Conservation (phyloP, 2,329 filamentous ascomycete genomes). For the Teratosphaeria pseudoeucalypti region DNA sequence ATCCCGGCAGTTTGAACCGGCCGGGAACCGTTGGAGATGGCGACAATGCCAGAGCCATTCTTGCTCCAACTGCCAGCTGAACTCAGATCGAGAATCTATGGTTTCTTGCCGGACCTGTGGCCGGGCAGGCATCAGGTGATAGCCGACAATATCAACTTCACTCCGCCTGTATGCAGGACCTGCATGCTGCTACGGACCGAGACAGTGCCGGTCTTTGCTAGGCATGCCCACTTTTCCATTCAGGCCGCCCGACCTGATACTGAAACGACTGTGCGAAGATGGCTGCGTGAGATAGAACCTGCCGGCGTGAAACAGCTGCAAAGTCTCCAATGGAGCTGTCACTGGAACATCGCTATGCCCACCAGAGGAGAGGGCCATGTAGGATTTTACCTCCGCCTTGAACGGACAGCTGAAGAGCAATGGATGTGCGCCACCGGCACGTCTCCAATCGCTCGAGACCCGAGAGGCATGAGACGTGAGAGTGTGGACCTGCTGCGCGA, state of each 20-base stretch:
- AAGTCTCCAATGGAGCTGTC: constrained; percentile 13
- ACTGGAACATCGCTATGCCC: constrained; percentile 14
- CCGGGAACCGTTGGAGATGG: not conserved
- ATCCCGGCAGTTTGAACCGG: not conserved
- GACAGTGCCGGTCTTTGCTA: constrained; percentile 14
- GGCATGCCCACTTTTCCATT: constrained; percentile 12
- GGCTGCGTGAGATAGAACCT: constrained; percentile 9
- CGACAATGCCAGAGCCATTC: not conserved
- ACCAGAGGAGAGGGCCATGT: constrained; percentile 17
- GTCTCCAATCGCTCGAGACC: constrained; percentile 10
- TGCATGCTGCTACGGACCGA: constrained; percentile 12
- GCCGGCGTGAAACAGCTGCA: constrained; percentile 8
- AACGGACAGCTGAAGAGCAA: not conserved
- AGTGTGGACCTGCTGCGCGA: constrained; percentile 15
- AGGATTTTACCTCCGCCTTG: constrained; percentile 17
- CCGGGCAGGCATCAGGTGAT: constrained; percentile 4
- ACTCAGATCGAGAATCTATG: constrained; percentile 4
- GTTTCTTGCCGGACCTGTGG: constrained; percentile 1
- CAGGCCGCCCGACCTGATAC: constrained; percentile 7
- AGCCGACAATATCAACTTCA: constrained; percentile 6
- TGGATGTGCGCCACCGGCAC: constrained; percentile 8
- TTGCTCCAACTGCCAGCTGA: constrained; percentile 1
- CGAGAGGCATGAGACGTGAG: constrained; percentile 13
- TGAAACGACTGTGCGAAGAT: constrained; percentile 1
- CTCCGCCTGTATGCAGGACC: constrained; percentile 15